phyloP scores from a whole-genome alignment of 331 rosid genomes.

The Phaseolus coccineus region DNA sequence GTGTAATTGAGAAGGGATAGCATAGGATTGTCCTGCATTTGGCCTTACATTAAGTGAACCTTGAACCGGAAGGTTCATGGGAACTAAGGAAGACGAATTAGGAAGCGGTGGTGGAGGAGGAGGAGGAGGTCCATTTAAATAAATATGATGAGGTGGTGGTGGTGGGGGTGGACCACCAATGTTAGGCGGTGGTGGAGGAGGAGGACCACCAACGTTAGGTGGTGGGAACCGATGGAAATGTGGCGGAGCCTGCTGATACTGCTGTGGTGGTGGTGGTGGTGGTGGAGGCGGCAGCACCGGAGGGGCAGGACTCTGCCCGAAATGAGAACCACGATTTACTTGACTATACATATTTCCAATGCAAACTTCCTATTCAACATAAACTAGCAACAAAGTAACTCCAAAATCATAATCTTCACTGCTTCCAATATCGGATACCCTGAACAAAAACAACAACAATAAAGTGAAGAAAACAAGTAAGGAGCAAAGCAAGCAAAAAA shows the following conservation, averaged over 20 bases:
- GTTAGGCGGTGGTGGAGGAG: constrained; percentile 47
- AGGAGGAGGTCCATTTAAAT: constrained; percentile 52
- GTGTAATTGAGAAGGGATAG: constrained; percentile 50
- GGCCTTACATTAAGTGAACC: constrained; percentile 47
- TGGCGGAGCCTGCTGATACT: constrained; percentile 48
- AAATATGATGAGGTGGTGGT: constrained; percentile 48
- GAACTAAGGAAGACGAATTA: constrained; percentile 41
- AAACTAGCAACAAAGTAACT: constrained; percentile 35
- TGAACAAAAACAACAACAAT: constrained; percentile 32
- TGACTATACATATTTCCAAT: constrained; percentile 71
- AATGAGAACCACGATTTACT: constrained; percentile 57
- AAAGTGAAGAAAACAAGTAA: constrained; percentile 4
- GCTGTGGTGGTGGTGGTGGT: constrained; percentile 20
- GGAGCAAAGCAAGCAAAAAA: constrained; percentile 2
- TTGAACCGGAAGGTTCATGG: constrained; percentile 51
- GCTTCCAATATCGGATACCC: constrained; percentile 40
- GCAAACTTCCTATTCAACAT: constrained; percentile 2
- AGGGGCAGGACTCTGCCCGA: constrained; percentile 57
- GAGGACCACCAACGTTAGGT: constrained; percentile 40
- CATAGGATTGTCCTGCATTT: constrained; percentile 55
- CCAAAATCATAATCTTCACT: constrained; percentile 43
- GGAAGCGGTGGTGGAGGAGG: constrained; percentile 40
- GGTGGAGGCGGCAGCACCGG: constrained; percentile 47
- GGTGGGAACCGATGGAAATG: constrained; percentile 56
- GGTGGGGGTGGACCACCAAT: constrained; percentile 3